Conservation (phyloP, 1,284 basidiomycete species). For the Cryptococcus depauperatus region DNA sequence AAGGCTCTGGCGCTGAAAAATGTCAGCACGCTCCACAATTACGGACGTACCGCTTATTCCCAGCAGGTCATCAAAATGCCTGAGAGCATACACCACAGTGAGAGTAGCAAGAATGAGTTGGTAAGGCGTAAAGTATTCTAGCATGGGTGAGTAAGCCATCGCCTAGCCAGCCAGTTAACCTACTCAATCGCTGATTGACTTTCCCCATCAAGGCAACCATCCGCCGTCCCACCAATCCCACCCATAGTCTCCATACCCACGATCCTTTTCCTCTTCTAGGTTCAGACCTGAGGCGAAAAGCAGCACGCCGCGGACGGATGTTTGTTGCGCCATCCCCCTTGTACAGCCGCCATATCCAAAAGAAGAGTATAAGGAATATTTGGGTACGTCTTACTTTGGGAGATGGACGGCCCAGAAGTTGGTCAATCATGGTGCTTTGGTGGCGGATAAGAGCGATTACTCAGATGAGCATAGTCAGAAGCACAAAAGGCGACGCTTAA, state of each 20-base stretch:
- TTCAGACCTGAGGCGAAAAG: background rate
- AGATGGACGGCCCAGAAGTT: constrained; percentile 67
- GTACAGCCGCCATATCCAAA: constrained; percentile 76
- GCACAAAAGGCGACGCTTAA: too few species aligned
- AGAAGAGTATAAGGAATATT: constrained; percentile 74
- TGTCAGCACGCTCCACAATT: background rate
- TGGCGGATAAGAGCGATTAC: too few species aligned
- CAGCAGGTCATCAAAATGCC: constrained; percentile 79
- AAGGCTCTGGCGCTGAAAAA: constrained; percentile 74
- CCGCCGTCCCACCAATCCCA: constrained; percentile 26
- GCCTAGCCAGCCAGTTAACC: constrained; percentile 10
- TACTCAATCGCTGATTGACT: constrained; percentile 39
- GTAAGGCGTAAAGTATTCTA: constrained; percentile 81
- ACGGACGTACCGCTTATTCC: constrained; percentile 63
- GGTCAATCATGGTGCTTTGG: constrained; percentile 75
- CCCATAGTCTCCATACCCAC: constrained; percentile 27
- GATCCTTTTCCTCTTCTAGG: constrained; percentile 8
- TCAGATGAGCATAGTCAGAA: too few species aligned
- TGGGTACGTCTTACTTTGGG: constrained; percentile 68
- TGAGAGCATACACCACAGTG: constrained; percentile 72
- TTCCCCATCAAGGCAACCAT: constrained; percentile 33
- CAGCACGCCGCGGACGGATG: constrained; percentile 7
- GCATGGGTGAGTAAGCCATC: background rate
- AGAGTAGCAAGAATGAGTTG: constrained; percentile 81
- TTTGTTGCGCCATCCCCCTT: constrained; percentile 53